phyloP scores from a whole-genome alignment of 345 rosid genomes.

The Hypericum androsaemum region DNA sequence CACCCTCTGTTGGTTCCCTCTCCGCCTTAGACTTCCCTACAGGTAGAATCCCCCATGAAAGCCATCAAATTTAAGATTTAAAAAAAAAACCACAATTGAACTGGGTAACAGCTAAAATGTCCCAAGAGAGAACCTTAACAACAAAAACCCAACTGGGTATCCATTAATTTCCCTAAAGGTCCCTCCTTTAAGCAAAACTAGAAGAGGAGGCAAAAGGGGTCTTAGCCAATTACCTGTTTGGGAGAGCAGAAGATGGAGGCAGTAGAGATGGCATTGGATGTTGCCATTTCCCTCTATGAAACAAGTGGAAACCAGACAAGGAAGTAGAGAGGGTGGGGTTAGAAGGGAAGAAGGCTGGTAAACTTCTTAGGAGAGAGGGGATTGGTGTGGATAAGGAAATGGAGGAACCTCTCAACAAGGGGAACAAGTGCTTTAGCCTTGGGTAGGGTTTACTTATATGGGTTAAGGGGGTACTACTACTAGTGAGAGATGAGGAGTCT shows the following conservation, averaged over 20 bases:
- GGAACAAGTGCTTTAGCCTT: background rate
- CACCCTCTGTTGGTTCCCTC: conserved; percentile 44
- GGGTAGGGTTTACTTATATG: conserved; percentile 44
- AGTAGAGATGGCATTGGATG: conserved; percentile 61
- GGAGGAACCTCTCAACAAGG: no score
- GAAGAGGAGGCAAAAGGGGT: background rate
- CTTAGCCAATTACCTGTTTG: conserved; percentile 49
- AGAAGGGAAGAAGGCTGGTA: background rate
- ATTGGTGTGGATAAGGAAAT: conserved; percentile 29
- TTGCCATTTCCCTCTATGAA: conserved; percentile 37
- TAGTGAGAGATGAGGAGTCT: conserved; percentile 13
- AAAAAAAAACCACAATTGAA: background rate
- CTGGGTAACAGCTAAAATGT: background rate
- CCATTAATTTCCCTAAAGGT: no score
- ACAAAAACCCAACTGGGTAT: no score
- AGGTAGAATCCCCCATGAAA: background rate
- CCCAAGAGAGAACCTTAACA: no score
- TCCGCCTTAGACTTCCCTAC: conserved; percentile 24
- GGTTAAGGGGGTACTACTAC: no score
- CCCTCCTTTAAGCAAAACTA: background rate
- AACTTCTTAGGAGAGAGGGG: background rate
- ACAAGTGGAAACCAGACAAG: no score
- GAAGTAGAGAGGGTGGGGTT: no score
- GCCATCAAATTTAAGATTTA: background rate
- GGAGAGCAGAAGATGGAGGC: conserved; percentile 64